A percentile compares a stretch with the other conserved stretches of the same genome.
Evolutionary conservation across 2,329 filamentous ascomycete species (phyloP).

Genomic region (Botrytis hyacinthi): DNA sequence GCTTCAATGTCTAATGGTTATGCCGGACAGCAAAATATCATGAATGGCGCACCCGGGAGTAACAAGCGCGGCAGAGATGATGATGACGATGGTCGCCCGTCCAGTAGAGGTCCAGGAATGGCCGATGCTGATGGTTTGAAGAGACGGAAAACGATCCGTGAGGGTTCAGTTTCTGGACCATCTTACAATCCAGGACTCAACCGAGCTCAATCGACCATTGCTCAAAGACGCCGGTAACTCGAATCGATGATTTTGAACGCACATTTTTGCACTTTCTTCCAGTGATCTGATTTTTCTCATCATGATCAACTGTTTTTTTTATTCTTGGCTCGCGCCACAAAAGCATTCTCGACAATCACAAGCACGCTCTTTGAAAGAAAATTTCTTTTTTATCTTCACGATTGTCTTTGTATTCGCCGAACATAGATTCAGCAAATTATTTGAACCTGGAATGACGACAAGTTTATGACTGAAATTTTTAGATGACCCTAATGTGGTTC

Average conservation of each 20-base stretch:
- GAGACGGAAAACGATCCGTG: slow-evolving; percentile 74
- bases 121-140: slow-evolving; percentile 64
- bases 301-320: slow-evolving; percentile 24
- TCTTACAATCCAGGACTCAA: slow-evolving; percentile 49
- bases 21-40: slow-evolving; percentile 56
- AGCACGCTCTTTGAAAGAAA: slow-evolving; percentile 36
- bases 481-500: slow-evolving; percentile 25
- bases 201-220: slow-evolving; percentile 48
- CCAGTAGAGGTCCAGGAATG: slow-evolving; percentile 50
- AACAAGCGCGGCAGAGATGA: slow-evolving; percentile 48
- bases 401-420: slow-evolving; percentile 43
- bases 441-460: slow-evolving; percentile 42
- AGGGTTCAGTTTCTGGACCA: slow-evolving; percentile 53
- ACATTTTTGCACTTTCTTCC: slow-evolving; percentile 34
- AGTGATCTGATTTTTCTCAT: slow-evolving; percentile 21
- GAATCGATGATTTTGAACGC: slow-evolving; percentile 13
- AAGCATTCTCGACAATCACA: slow-evolving; percentile 35
- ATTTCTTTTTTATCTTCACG: slow-evolving; percentile 32
- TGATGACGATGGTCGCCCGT: slow-evolving; percentile 55
- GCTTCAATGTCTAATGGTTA: slow-evolving; percentile 61
- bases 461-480: slow-evolving; percentile 42
- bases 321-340: slow-evolving; percentile 29
- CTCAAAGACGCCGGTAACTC: slow-evolving; percentile 39
- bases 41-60: slow-evolving; percentile 57
- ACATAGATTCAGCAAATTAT: slow-evolving; percentile 41